A percentile compares a stretch with the other conserved stretches of the same genome.
These are phyloP conservation scores for Pythium periplocum DNA, from an alignment of 352 stramenopile species.

Conservation along the genomic window DNA sequence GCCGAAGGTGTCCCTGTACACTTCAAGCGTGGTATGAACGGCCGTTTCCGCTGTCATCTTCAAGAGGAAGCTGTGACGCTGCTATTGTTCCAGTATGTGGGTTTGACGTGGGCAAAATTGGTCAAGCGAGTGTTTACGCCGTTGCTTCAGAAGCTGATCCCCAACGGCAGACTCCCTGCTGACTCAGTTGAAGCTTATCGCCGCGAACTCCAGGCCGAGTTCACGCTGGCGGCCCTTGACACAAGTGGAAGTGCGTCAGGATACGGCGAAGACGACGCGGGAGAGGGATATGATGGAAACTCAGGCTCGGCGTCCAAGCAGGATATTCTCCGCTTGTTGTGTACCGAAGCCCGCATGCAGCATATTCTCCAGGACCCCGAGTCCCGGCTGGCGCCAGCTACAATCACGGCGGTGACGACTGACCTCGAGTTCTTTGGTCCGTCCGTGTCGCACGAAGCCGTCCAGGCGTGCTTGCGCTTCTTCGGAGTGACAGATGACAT, in stretches of 20 bases:
- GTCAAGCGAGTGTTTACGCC: constrained; percentile 19
- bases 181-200: constrained; percentile 5
- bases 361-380: constrained; percentile 6
- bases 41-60: constrained; percentile 34
- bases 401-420: constrained; percentile 34
- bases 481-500: constrained; percentile 30
- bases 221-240: constrained; percentile 8
- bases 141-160: constrained; percentile 14
- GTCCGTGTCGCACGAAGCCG: constrained; percentile 33
- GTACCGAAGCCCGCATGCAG: constrained; percentile 29
- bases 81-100: constrained; percentile 42
- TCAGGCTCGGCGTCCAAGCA: constrained; percentile 8
- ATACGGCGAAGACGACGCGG: constrained; percentile 5
- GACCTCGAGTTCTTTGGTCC: constrained; percentile 48
- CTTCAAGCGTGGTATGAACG: constrained; percentile 39
- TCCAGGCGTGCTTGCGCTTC: constrained; percentile 31
- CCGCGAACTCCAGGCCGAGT: constrained; percentile 4
- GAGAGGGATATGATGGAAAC: neutral
- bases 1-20: constrained; percentile 26
- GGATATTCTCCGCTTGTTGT: constrained; percentile 36
- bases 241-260: neutral
- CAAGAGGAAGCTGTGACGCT: constrained; percentile 41
- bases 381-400: neutral
- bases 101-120: constrained; percentile 23
- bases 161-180: neutral